Base-by-base conservation (phyloP, 352 stramenopile genomes). In the Thalassiosira livingstoniorum region DNA sequence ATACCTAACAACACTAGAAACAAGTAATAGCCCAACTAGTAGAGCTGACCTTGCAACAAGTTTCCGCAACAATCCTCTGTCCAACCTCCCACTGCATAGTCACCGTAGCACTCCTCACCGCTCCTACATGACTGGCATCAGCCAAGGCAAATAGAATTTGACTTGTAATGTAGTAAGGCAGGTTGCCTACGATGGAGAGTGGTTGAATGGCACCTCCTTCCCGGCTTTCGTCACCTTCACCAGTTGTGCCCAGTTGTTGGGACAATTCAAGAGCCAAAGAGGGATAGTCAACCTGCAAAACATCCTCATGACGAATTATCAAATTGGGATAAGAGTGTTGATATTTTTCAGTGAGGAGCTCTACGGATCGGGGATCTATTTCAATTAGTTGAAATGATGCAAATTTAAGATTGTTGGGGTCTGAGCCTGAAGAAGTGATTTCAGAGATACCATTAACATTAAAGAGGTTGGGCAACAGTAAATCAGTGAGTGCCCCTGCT, bases 11-110 rank as follows among this genome's bases (percentile, higher is more conserved):
- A n/a, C n/a, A n/a, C n/a, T n/a, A n/a, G n/a, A n/a, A n/a, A n/a
- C n/a, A n/a, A n/a, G n/a, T n/a, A n/a, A n/a, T n/a, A n/a, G n/a
- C n/a, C n/a, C n/a, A n/a, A n/a, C n/a, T n/a, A n/a, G n/a, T n/a
- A n/a, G n/a, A n/a, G n/a, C 47, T 58, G 21, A 58, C 47, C 47
- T 75, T 75, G 54, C 53, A 67, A 27, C 47, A 64, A 3, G 90
- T 89, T 21, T 83, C 78, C 1, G 95, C 93, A 0, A 96, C 87
- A 57, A 97, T 90, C 37, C 95, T 84, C 72, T 95, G 80, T 31
- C 83, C 95, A 2, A 97, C 95, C 78, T 97, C 95, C 77, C 86
- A 95, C 82, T 97, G 95, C 94, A 97, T 97, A 4, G 94, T 97
- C 0, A 97, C 93, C 0, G 95, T 96, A 11, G 94, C 94, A 63